Conservation (phyloP, 2,329 filamentous ascomycete species). For the Talaromyces pinophilus region DNA sequence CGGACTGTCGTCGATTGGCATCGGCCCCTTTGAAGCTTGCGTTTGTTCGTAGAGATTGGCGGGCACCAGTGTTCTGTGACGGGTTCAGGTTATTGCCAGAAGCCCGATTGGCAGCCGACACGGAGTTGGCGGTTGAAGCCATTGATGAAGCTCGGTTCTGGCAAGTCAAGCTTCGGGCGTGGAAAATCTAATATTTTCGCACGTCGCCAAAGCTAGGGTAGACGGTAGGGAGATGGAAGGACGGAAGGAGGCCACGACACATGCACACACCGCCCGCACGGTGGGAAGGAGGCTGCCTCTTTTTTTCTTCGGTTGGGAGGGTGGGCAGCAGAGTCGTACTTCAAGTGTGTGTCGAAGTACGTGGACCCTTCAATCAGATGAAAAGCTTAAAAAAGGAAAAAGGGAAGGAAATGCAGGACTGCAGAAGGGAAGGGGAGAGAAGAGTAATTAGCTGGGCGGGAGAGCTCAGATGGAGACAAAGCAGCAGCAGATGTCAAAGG, state of each 20-base stretch:
- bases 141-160: constrained; percentile 37
- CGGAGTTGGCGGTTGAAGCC: constrained; percentile 45
- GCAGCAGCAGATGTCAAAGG: constrained; percentile 19
- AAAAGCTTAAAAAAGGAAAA: not conserved
- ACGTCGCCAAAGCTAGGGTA: constrained; percentile 37
- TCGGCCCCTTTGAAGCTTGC: constrained; percentile 54
- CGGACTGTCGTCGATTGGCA: constrained; percentile 57
- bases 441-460: constrained; percentile 2
- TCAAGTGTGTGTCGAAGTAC: constrained; percentile 5
- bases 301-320: constrained; percentile 12
- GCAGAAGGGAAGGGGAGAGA: not conserved
- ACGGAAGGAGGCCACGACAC: constrained; percentile 36
- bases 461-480: constrained; percentile 17
- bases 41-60: constrained; percentile 54
- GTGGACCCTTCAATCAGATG: constrained; percentile 18
- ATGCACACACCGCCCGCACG: constrained; percentile 45
- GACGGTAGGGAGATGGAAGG: constrained; percentile 27
- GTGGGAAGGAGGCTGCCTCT: constrained; percentile 23
- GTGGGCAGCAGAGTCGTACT: constrained; percentile 24
- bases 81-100: constrained; percentile 41
- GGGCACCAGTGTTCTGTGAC: constrained; percentile 40
- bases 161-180: constrained; percentile 37
- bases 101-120: constrained; percentile 39
- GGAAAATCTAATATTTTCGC: constrained; percentile 31
- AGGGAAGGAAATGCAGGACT: not conserved